Evolutionary conservation across 73 alveolate genomes (phyloP).

Genomic region (Symbiodinium natans): DNA sequence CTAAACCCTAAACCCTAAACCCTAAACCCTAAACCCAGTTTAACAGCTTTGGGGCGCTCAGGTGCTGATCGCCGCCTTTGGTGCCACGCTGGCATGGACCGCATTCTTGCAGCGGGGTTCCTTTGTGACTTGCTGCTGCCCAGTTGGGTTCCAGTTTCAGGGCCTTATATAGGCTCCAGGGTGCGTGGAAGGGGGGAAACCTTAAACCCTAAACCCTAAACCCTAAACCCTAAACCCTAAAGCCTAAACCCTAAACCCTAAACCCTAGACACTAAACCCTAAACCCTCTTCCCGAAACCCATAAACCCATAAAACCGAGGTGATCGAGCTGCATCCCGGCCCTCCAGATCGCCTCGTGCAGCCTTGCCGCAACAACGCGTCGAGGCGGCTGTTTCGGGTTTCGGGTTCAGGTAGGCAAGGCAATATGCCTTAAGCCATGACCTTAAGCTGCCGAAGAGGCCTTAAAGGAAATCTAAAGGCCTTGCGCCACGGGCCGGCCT

Average conservation of each 20-base stretch:
- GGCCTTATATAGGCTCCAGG: no score
- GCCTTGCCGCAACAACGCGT: neutral
- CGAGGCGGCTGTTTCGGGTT: neutral
- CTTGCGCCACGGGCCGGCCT: no score
- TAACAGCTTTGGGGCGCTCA: neutral
- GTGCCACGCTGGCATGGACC: constrained; percentile 48
- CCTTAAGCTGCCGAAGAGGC: no score
- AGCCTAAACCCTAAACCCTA: neutral
- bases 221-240: neutral
- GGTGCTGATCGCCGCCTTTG: constrained; percentile 35
- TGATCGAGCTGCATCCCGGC: constrained; percentile 53
- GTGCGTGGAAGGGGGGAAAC: no score
- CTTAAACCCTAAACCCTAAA: neutral
- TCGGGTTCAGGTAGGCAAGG: neutral
- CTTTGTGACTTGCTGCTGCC: constrained; percentile 4
- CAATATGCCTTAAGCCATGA: no score
- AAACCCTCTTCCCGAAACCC: no score
- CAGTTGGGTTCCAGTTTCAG: no score
- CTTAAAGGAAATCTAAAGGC: no score
- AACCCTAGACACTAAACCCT: no score
- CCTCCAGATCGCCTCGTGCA: constrained; percentile 37
- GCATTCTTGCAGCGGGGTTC: constrained; percentile 17
- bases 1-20: neutral
- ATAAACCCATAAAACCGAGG: no score
- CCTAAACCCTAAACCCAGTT: neutral